A percentile compares a stretch with the other conserved stretches of the same genome.
Evolutionary conservation across 2,329 filamentous ascomycete genomes (phyloP).

Genomic region (Colletotrichum melonis): DNA sequence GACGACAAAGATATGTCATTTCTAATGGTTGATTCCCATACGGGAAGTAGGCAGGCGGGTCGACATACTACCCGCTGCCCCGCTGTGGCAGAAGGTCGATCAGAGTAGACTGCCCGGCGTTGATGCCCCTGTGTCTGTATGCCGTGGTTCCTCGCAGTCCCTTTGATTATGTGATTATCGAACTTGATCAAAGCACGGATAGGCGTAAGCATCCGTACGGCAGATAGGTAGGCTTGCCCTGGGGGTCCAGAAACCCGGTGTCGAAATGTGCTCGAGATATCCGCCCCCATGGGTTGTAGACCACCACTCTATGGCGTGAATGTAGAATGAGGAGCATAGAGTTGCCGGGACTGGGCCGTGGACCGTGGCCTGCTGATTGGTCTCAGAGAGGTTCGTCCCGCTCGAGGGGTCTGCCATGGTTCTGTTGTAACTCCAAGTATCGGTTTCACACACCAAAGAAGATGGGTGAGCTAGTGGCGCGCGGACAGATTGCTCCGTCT

Average conservation of each 20-base stretch:
- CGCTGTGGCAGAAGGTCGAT: conserved; percentile 15
- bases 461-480: background rate
- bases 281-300: no score
- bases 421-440: conserved; percentile 6
- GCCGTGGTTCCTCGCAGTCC: background rate
- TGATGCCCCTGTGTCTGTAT: background rate
- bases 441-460: conserved; percentile 21
- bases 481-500: conserved; percentile 29
- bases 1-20: conserved; percentile 22
- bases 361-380: conserved; percentile 2
- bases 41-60: background rate
- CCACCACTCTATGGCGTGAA: background rate
- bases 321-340: background rate
- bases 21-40: background rate
- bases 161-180: background rate
- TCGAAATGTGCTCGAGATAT: no score
- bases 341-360: background rate
- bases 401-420: background rate
- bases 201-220: no score
- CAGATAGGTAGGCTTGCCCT: no score
- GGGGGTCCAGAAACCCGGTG: no score
- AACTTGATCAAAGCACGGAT: background rate
- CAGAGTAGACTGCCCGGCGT: background rate
- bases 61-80: conserved; percentile 2
- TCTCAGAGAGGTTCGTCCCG: conserved; percentile 23